Evolutionary conservation across 257 asterid genomes (phyloP).

Genomic region (Hygrophila difformis): DNA sequence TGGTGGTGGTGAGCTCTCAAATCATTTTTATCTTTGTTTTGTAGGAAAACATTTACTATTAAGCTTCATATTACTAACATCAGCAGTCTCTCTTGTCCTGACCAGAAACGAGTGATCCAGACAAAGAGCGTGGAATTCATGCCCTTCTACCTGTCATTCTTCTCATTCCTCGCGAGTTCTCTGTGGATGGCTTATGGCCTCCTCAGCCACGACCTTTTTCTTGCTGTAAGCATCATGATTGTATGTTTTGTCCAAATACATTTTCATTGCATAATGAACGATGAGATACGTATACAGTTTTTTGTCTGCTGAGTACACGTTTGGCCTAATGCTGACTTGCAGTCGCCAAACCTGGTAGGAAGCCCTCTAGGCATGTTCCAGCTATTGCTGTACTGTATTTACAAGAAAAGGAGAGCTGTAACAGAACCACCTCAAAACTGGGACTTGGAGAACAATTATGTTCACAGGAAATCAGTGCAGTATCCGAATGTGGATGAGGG

Average conservation of each 20-base stretch:
- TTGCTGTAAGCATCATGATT: slow-evolving; percentile 67
- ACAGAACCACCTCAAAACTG: slow-evolving; percentile 29
- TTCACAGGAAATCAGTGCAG: too few relatives aligned
- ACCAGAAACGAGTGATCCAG: slow-evolving; percentile 63
- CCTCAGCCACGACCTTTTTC: slow-evolving; percentile 60
- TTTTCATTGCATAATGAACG: neutral
- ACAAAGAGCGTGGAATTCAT: slow-evolving; percentile 78
- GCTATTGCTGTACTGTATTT: slow-evolving; percentile 63
- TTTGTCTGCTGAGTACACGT: too few relatives aligned
- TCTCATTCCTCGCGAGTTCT: slow-evolving; percentile 66
- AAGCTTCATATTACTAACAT: too few relatives aligned
- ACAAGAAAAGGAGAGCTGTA: slow-evolving; percentile 26
- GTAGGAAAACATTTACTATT: too few relatives aligned
- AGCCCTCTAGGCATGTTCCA: slow-evolving; percentile 65
- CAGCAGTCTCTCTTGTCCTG: neutral
- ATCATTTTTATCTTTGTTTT: neutral
- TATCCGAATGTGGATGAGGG: too few relatives aligned
- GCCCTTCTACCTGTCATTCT: slow-evolving; percentile 81
- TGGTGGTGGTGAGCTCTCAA: slow-evolving; percentile 45
- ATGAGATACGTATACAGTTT: neutral
- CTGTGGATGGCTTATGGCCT: slow-evolving; percentile 78
- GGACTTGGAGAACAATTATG: too few relatives aligned
- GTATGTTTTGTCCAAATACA: too few relatives aligned
- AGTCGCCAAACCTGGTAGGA: slow-evolving; percentile 75
- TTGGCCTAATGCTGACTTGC: slow-evolving; percentile 12